phyloP scores from a whole-genome alignment of 352 stramenopile genomes.

The Pythium apleroticum region DNA sequence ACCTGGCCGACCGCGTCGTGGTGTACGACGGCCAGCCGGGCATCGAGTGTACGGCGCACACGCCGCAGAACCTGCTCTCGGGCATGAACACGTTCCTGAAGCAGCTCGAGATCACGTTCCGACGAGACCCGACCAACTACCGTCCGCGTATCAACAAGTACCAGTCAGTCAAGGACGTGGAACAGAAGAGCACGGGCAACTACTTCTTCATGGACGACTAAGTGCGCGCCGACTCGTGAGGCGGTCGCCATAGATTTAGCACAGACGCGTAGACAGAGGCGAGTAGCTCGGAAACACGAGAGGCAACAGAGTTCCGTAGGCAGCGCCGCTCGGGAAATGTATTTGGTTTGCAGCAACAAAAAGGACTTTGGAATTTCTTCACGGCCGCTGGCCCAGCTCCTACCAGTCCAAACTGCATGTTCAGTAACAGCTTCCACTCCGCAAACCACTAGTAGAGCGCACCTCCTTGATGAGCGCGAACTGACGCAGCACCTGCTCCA shows the following conservation, averaged over 20 bases:
- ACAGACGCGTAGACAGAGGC: not conserved
- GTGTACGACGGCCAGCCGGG: constrained; percentile 95
- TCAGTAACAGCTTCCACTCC: no score
- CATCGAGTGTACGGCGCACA: constrained; percentile 96
- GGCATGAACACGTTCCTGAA: constrained; percentile 99
- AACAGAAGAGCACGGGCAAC: constrained; percentile 97
- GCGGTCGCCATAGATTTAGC: constrained; percentile 10
- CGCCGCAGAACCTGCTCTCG: constrained; percentile 93
- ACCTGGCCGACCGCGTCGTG: constrained; percentile 96
- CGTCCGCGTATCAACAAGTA: constrained; percentile 97
- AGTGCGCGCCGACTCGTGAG: constrained; percentile 2
- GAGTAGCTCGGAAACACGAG: no score
- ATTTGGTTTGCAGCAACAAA: constrained; percentile 2
- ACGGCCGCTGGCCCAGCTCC: not conserved
- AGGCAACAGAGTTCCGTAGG: not conserved
- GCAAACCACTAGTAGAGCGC: no score
- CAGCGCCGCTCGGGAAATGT: not conserved
- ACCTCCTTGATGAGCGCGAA: constrained; percentile 26
- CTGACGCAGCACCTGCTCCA: constrained; percentile 26
- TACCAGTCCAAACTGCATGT: not conserved
- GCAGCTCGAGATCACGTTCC: constrained; percentile 98
- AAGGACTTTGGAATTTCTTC: not conserved
- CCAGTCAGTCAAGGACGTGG: constrained; percentile 96
- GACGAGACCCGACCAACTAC: constrained; percentile 98
- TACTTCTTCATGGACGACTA: constrained; percentile 99